A percentile compares a stretch with the other conserved stretches of the same genome.
Evolutionary conservation across 108 stramenopile species (phyloP).

Genomic region (Discostella pseudostelligera): DNA sequence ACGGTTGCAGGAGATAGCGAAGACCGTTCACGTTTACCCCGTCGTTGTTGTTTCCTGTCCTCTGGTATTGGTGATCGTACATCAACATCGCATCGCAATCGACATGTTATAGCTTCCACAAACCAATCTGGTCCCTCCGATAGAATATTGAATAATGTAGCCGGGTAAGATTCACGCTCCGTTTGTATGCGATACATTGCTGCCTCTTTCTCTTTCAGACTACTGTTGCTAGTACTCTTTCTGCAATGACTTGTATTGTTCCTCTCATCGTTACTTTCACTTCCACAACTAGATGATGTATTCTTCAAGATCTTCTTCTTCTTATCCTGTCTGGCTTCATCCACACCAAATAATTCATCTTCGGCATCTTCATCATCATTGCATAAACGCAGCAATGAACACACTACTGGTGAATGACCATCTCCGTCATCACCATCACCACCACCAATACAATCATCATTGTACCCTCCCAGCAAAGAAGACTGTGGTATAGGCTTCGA

Average conservation of each 20-base stretch:
- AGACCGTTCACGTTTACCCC: conserved; percentile 4
- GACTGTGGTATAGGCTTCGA: conserved; percentile 10
- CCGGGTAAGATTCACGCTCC: conserved; percentile 84
- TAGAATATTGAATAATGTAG: conserved; percentile 80
- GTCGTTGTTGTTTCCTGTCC: not conserved
- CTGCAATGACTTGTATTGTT: not conserved
- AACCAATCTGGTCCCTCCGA: conserved; percentile 54
- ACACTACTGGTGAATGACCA: conserved; percentile 76
- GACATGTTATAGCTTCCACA: conserved; percentile 27
- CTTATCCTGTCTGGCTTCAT: conserved; percentile 8
- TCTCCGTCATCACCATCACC: conserved; percentile 27
- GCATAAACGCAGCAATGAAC: conserved; percentile 66
- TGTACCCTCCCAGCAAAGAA: not conserved
- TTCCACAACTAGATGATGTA: not conserved
- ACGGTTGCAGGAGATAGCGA: conserved; percentile 10
- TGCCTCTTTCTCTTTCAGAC: conserved; percentile 28
- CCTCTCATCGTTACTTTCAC: not conserved
- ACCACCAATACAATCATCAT: not conserved
- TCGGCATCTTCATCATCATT: conserved; percentile 76
- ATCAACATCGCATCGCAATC: conserved; percentile 18
- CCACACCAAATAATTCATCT: conserved; percentile 28
- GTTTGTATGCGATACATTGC: conserved; percentile 73
- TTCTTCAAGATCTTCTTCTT: not conserved
- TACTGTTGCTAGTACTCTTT: not conserved
- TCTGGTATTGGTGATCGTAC: conserved; percentile 11